These are phyloP conservation scores for Fusarium euwallaceae DNA, from an alignment of 2,329 filamentous ascomycete species.

Conservation along the genomic window DNA sequence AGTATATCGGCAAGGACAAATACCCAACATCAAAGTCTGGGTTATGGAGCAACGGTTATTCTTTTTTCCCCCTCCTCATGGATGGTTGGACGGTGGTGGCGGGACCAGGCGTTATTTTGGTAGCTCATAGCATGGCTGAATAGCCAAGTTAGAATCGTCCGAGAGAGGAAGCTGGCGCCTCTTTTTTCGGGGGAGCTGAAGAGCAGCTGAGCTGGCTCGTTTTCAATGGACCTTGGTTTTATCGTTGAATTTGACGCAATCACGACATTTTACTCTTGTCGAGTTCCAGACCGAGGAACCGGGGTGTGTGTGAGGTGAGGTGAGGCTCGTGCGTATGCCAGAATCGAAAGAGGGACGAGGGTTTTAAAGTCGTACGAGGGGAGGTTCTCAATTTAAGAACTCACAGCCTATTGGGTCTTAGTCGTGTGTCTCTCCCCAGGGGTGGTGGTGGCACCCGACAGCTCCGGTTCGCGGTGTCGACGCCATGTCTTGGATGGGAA, in stretches of 20 bases:
- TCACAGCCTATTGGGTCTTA: conserved; percentile 6
- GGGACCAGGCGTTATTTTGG: conserved; percentile 37
- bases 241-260: neutral
- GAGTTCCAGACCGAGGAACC: conserved; percentile 8
- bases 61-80: neutral
- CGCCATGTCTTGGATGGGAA: neutral
- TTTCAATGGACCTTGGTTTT: conserved; percentile 8
- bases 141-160: conserved; percentile 2
- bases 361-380: conserved; percentile 33
- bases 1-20: conserved; percentile 36
- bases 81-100: neutral
- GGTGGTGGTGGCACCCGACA: neutral
- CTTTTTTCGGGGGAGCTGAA: conserved; percentile 16
- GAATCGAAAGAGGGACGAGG: conserved; percentile 29
- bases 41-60: conserved; percentile 20
- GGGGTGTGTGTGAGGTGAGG: neutral
- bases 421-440: neutral
- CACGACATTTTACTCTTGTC: neutral
- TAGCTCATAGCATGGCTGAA: conserved; percentile 13
- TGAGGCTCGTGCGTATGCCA: conserved; percentile 2
- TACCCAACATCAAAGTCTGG: conserved; percentile 33
- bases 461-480: conserved; percentile 12
- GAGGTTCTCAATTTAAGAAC: conserved; percentile 7
- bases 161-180: conserved; percentile 20
- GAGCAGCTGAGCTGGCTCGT: conserved; percentile 23